These are phyloP conservation scores for Graphilbum sp. DNA, from an alignment of 2,329 filamentous ascomycete species.

Conservation along the genomic window DNA sequence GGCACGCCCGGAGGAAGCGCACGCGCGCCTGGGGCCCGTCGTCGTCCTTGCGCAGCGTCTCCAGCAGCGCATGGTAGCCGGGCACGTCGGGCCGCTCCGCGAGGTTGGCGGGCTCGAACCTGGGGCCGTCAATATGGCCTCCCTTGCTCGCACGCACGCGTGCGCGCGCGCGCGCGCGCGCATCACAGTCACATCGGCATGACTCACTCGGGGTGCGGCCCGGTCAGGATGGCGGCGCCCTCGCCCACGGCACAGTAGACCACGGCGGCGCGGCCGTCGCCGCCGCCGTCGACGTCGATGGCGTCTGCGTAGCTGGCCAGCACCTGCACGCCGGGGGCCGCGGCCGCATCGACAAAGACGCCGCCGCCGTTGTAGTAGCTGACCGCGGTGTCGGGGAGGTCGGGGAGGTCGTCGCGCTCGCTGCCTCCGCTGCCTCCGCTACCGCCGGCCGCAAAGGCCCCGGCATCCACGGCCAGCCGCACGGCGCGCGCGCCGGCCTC, in stretches of 20 bases:
- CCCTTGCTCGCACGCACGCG: too few species aligned
- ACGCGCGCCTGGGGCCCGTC: constrained; percentile 45
- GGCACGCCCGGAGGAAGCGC: constrained; percentile 62
- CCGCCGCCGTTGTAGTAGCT: constrained; percentile 93
- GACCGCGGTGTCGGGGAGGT: constrained; percentile 45
- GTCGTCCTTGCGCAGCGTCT: constrained; percentile 39
- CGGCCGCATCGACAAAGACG: constrained; percentile 68
- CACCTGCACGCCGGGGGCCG: constrained; percentile 51
- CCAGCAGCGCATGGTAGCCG: constrained; percentile 54
- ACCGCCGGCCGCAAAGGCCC: constrained; percentile 26
- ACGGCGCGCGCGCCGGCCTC: constrained; percentile 69
- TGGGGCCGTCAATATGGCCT: too few species aligned
- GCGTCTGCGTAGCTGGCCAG: constrained; percentile 65
- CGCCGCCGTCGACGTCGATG: constrained; percentile 63
- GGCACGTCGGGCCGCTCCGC: constrained; percentile 48
- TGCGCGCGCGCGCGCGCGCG: neutral
- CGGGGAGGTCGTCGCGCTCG: too few species aligned
- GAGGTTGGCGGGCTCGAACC: constrained; percentile 70
- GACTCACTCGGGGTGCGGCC: constrained; percentile 74
- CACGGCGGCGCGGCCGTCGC: constrained; percentile 57
- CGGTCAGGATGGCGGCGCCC: constrained; percentile 64
- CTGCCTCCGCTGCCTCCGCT: constrained; percentile 13
- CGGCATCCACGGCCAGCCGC: constrained; percentile 46
- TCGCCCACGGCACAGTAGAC: constrained; percentile 72
- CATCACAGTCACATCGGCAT: neutral